Evolutionary conservation across 257 asterid genomes (phyloP), one percentile per base, ranked within the genome.

Genomic region (Solanum tarijense): DNA sequence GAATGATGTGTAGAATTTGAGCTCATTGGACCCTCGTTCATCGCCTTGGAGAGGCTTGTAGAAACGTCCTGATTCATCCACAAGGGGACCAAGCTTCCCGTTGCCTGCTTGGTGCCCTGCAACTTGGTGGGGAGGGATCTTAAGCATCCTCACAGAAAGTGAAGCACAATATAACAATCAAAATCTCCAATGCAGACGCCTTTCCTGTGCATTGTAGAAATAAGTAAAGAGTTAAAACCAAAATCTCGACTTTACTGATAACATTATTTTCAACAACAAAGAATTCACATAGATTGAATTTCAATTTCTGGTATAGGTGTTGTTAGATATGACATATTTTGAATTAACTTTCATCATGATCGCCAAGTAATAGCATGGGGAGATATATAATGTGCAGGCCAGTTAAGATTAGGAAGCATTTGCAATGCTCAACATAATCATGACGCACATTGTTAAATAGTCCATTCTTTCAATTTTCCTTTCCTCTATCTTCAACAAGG

Each of bases 31-130:
- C 13, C 99, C 99, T 76, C 99, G 99, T 11, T 93, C 95, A 38
- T 90, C 96, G 4, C 97, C 93, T 89, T 97, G 99, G 11, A 95
- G 94, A 87, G 99, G 99, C 93, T 97, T 97, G 95, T 96, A 97
- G 88, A 97, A 97, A 86, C 91, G 92, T 9, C 99, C 99, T 0
- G 98, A 96, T 84, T 94, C 98, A 86, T 96, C 99, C 14, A 94
- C 79, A 14, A 96, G 98, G 14, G 99, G 99, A 13, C 99, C 99
- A 13, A 96, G 95, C 66, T 86, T 91, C 82, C 99, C 99, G 4
- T 38, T 86, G 13, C 46, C 89, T 52, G 98, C 98, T 92, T 84
- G 76, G 90, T 97, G 99, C 2, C 99, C 99, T n/a, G 99, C 98
- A 85, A 97, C 99, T 89, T 97, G 99, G 90, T 97, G 91, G 35